Base-by-base conservation (phyloP, 2,329 filamentous ascomycete genomes). In the Amylocarpus encephaloides region DNA sequence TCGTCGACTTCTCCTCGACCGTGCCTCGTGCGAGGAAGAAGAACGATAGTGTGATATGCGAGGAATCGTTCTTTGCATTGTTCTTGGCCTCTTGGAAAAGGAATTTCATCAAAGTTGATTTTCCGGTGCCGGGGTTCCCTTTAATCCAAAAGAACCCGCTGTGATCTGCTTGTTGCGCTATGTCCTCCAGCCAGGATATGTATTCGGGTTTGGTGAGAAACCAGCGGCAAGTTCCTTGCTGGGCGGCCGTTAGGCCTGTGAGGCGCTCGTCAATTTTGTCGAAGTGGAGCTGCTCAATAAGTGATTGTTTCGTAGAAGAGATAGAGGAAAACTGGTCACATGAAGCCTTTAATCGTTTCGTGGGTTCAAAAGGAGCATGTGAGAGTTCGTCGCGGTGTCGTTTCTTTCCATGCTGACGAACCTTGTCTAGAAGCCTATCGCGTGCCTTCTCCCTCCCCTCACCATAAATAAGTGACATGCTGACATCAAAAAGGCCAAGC, bases 381-480 rank as follows among this genome's bases (percentile, higher is more conserved):
- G 48, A 55, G 19, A 51, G 15, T 15, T 60, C 56, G 4, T 55
- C 49, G 33, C 48, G 48, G 5, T 32, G 11, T 41, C 15, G 54
- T 54, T 55, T 56, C 30, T 35, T 53, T 48, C 12, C 0, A 39
- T 19, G 45, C 32, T 52, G 54, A 3, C 43, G 4, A n/a, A 50
- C 11, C 22, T 70, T 64, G 22, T 62, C 50, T n/a, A 68, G 66
- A 0, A 72, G 54, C 5, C 69, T 57, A 0, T 42, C 18, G 16
- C 70, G 70, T 0, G 70, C 65, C 0, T 59, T 62, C 15, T 50
- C 15, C 0, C 12, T 1, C 0, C 66, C 66, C 39, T 70, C 67
- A 1, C 72, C 40, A 50, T 74, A 75, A 0, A 73, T 39, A 2
- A 73, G 53, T 0, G 71, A 66, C 66, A 75, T 71, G 29, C 69